Percentiles rank a stretch among this genome's conserved stretches.
These are phyloP conservation scores for Pestalotiopsis fici DNA, from an alignment of 2,329 filamentous ascomycete genomes.

Conservation along the genomic window DNA sequence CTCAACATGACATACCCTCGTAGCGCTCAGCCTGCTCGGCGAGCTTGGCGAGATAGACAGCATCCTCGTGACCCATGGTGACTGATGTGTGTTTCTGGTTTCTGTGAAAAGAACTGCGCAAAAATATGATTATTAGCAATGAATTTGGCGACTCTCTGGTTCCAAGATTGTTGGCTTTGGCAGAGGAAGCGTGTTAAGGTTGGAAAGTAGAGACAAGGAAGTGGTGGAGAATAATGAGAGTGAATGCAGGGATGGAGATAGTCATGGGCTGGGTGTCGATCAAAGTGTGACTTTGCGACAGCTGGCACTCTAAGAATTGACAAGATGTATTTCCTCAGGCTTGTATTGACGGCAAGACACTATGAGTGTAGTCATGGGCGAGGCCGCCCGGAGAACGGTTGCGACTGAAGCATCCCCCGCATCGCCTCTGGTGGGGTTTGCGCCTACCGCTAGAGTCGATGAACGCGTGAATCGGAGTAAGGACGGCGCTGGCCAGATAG, in stretches of 20 bases:
- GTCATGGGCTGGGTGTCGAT: not conserved
- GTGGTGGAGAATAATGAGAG: not conserved
- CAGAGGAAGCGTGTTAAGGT: not conserved
- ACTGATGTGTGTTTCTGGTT: constrained; percentile 32
- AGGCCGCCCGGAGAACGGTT: not conserved
- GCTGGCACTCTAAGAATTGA: not conserved
- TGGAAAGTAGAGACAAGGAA: not conserved
- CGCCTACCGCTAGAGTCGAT: constrained; percentile 28
- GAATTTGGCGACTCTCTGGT: not conserved
- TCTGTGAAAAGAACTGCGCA: constrained; percentile 3
- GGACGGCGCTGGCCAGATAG: constrained; percentile 12
- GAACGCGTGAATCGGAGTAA: constrained; percentile 23
- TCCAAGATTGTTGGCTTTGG: not conserved
- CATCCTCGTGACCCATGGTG: constrained; percentile 99
- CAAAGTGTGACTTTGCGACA: not conserved
- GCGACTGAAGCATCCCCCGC: constrained; percentile 24
- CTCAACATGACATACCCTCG: constrained; percentile 70
- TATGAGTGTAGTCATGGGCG: not conserved
- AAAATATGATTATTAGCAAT: constrained; percentile 21
- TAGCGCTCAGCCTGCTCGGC: constrained; percentile 99
- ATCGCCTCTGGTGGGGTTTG: constrained; percentile 31
- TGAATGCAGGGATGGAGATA: not conserved
- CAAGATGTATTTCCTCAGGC: not conserved
- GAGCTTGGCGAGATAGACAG: constrained; percentile 99
- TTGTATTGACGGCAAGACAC: not conserved